Evolutionary conservation across 2,329 filamentous ascomycete species (phyloP).

Genomic region (Xylariales sp.): DNA sequence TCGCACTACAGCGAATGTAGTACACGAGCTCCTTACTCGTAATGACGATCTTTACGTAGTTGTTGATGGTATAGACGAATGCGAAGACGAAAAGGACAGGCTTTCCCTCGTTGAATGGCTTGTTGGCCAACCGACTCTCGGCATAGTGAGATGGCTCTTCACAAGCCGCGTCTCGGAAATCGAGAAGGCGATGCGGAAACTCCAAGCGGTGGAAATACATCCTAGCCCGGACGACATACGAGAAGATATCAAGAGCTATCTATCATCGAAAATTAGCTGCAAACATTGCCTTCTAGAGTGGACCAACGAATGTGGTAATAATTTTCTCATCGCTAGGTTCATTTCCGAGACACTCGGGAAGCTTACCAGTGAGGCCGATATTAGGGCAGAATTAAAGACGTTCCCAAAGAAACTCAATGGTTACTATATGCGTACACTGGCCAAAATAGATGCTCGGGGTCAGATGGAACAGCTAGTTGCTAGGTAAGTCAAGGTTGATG

Average conservation of each 20-base stretch:
- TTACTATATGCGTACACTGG: slow-evolving; percentile 29
- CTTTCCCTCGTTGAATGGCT: slow-evolving; percentile 12
- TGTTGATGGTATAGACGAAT: slow-evolving; percentile 34
- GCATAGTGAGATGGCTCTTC: slow-evolving; percentile 27
- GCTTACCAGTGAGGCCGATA: slow-evolving; percentile 32
- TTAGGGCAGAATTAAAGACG: slow-evolving; percentile 17
- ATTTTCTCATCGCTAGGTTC: slow-evolving; percentile 32
- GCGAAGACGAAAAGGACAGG: slow-evolving; percentile 27
- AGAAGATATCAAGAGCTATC: slow-evolving; percentile 29
- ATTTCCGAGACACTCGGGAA: slow-evolving; percentile 28
- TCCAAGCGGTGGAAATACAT: slow-evolving; percentile 28
- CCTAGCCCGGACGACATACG: slow-evolving; percentile 14
- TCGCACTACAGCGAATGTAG: slow-evolving; percentile 12
- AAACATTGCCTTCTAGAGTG: slow-evolving; percentile 15
- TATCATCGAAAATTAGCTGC: slow-evolving; percentile 20
- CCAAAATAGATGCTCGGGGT: slow-evolving; percentile 21
- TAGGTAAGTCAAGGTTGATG: slow-evolving; percentile 20
- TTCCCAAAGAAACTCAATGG: slow-evolving; percentile 32
- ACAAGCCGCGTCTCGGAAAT: slow-evolving; percentile 30
- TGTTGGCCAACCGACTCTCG: slow-evolving; percentile 22
- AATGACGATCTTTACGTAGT: slow-evolving; percentile 26
- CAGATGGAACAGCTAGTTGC: slow-evolving; percentile 28
- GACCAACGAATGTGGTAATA: slow-evolving; percentile 29
- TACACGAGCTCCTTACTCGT: slow-evolving; percentile 32
- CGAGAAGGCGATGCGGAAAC: slow-evolving; percentile 19